Evolutionary conservation across 176 grass and related monocot genomes (phyloP).

Genomic region (Chrysopogon serrulatus): DNA sequence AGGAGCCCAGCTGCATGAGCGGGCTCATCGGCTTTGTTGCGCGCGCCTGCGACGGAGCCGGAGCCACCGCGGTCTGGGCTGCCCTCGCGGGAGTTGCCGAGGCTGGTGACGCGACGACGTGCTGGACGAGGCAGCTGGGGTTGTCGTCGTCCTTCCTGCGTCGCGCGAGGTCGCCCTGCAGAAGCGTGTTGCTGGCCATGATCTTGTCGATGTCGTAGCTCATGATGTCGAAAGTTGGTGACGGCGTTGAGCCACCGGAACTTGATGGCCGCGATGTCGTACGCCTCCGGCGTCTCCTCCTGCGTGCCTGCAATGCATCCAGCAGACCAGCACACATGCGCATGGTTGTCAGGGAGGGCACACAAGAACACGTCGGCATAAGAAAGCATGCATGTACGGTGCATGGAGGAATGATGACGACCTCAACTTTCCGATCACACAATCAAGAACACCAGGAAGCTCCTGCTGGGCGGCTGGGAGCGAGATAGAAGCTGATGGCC

Average conservation of each 20-base stretch:
- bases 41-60: too few relatives aligned
- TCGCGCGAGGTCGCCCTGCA: constrained; percentile 65
- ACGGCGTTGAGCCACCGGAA: constrained; percentile 90
- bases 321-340: too few relatives aligned
- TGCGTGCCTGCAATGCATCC: constrained; percentile 98
- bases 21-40: constrained; percentile 50
- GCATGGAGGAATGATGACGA: neutral
- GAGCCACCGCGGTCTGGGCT: constrained; percentile 40
- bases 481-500: too few relatives aligned
- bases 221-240: constrained; percentile 94
- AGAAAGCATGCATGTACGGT: neutral
- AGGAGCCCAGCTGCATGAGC: constrained; percentile 38
- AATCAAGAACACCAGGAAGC: too few relatives aligned
- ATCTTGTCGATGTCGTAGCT: constrained; percentile 92
- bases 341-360: too few relatives aligned
- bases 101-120: constrained; percentile 43
- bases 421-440: too few relatives aligned
- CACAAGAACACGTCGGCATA: neutral
- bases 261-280: constrained; percentile 94
- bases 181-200: constrained; percentile 95
- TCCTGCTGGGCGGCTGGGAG: too few relatives aligned
- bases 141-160: constrained; percentile 36
- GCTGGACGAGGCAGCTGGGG: constrained; percentile 12
- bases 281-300: constrained; percentile 96
- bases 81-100: constrained; percentile 62